phyloP scores from a whole-genome alignment of 805 yeast species.

The Sugiyamaella americana region DNA sequence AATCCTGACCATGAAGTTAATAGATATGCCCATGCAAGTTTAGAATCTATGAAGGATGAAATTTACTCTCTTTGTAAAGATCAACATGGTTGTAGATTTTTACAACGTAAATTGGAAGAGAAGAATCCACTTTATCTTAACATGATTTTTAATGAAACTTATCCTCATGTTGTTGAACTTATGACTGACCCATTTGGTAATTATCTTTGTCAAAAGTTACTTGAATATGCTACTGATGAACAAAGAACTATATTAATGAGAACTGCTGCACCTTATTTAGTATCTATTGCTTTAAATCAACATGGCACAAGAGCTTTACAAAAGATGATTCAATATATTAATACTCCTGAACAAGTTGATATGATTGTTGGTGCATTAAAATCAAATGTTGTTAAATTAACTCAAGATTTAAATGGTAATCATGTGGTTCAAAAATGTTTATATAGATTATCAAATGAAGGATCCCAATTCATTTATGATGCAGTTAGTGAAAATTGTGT shows the following conservation, averaged over 20 bases:
- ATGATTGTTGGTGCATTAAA: conserved; percentile 55
- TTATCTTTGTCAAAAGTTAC: conserved; percentile 81
- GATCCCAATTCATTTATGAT: conserved; percentile 83
- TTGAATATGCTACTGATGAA: conserved; percentile 64
- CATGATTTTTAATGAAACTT: conserved; percentile 74
- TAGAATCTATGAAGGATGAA: conserved; percentile 47
- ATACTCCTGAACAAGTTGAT: conserved; percentile 63
- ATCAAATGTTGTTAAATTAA: conserved; percentile 68
- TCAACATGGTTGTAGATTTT: conserved; percentile 92
- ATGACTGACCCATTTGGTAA: conserved; percentile 95
- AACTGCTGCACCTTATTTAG: conserved; percentile 66
- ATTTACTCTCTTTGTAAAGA: conserved; percentile 83
- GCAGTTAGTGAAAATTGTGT: conserved; percentile 69
- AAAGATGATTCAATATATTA: conserved; percentile 77
- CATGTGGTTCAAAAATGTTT: conserved; percentile 93
- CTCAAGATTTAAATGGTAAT: conserved; percentile 90
- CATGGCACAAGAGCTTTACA: conserved; percentile 97
- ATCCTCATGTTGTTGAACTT: conserved; percentile 69
- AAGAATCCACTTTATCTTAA: conserved; percentile 27
- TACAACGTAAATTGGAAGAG: conserved; percentile 78
- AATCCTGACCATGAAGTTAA: conserved; percentile 6
- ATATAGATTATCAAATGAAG: conserved; percentile 59
- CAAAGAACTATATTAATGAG: conserved; percentile 66
- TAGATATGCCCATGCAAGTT: conserved; percentile 36
- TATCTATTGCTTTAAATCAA: conserved; percentile 79